Evolutionary conservation across 2,329 filamentous ascomycete genomes (phyloP).

Genomic region (Ceratocystis diversiconidia): DNA sequence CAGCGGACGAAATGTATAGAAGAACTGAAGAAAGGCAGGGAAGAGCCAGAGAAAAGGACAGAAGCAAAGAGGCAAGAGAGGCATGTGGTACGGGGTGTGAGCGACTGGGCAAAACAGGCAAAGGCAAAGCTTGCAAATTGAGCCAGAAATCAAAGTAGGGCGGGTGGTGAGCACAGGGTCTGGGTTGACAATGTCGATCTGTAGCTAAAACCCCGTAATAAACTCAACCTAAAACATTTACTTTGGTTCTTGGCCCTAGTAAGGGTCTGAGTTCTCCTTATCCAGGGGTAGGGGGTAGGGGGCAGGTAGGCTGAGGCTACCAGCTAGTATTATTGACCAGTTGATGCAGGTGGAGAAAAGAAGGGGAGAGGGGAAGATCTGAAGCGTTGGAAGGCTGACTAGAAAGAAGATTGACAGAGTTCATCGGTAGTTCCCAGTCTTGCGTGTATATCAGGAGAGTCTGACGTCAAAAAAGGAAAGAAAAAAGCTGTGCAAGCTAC

Average conservation of each 20-base stretch:
- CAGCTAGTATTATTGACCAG: neutral
- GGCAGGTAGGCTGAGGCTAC: neutral
- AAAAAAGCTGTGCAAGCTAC: too few species aligned
- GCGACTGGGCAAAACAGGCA: neutral
- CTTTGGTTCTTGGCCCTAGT: neutral
- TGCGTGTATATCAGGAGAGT: too few species aligned
- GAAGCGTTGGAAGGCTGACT: neutral
- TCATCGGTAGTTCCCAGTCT: too few species aligned
- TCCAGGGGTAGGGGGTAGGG: neutral
- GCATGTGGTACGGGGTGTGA: neutral
- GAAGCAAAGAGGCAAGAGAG: neutral
- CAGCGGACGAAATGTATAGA: neutral
- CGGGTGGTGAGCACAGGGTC: neutral
- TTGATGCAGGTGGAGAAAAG: neutral
- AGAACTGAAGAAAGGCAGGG: neutral
- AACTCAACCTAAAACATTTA: neutral
- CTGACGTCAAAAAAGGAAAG: too few species aligned
- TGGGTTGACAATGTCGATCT: slow-evolving; percentile 1
- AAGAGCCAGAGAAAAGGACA: neutral
- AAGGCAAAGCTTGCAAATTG: neutral
- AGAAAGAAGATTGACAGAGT: neutral
- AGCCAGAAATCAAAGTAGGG: neutral
- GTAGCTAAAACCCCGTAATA: neutral
- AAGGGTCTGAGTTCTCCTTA: slow-evolving; percentile 6
- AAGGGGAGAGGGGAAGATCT: neutral